Base-by-base conservation (phyloP, 2,329 filamentous ascomycete species). In the Botrytis fragariae region DNA sequence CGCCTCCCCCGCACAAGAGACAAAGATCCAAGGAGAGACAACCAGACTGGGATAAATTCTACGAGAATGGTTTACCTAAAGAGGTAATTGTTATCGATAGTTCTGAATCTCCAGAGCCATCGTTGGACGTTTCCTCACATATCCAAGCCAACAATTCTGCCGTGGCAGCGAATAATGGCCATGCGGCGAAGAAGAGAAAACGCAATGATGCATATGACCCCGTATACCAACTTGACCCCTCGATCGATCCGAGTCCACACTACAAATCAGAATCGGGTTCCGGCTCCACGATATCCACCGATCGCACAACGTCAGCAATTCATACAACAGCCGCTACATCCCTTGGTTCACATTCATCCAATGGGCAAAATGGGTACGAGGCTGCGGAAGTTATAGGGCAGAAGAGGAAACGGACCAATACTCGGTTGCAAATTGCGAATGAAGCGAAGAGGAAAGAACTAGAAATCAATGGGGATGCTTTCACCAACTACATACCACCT, bases 301-400 rank as follows among this genome's bases (percentile, higher is more conserved):
- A 95, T 82, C 90, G 93, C 76, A 97, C 93, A 22, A 92, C 92
- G 45, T 96, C 93, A 25, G 88, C 89, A 61, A 85, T 95, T 73
- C 90, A 95, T 79, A 96, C 94, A 5, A 98, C 95, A 0, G 95
- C 95, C 61, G 91, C 94, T 8, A 98, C 96, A 0, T 98, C 95
- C 22, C 84, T 95, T 9, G 92, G 91, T 22, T 95, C 93, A 8
- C 83, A 89, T 60, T 81, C 81, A 25, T 90, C 89, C 0, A 89
- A 88, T 74, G 86, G 88, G 14, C 84, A 87, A 82, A 88, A 85
- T 76, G 87, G 86, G 51, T 91, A 93, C 79, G 91, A 93, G 69
- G 89, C 90, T 77, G 90, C 91, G 75, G 88, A 91, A 69, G 85
- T 85, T 45, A 86, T 88, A 70, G 93, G 94, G 48, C 92, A 96